Base-by-base conservation (phyloP, 1,139 yeast species). In the Saccharomycopsis hybrid region DNA sequence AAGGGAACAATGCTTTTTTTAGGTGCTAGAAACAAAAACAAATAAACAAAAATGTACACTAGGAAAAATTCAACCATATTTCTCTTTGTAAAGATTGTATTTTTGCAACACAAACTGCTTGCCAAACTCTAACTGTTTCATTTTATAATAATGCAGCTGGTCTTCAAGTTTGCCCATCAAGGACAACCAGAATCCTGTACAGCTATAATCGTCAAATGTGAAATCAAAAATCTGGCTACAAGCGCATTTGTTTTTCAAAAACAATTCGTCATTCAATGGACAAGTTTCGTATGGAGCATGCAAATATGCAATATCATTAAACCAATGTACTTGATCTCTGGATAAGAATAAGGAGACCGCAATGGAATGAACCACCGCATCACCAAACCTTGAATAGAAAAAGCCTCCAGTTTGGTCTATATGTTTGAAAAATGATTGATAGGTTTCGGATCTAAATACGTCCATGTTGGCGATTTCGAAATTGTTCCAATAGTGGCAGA, bases 271-370 rank as follows among this genome's bases (percentile, higher is more conserved):
- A 56, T 71, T 71, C 49, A 73, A 66, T 35, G 90, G 90, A 69
- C 90, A 83, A 65, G 78, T 77, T 56, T 71, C 71, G 72, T 81
- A 82, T 1, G 87, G 87, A 42, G 73, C 72, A 60, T 79, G 85
- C 58, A 66, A 72, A 62, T 79, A 79, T 9, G 82, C 78, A 3
- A 78, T 74, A 57, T 79, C 79, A 49, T 71, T 77, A 58, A 78
- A 79, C 58, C 75, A 71, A 60, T 77, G 80, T 27, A 79, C 66
- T 58, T 77, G 65, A 38, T 67, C 68, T 50, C 64, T 71, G 30
- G 70, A 65, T 56, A 78, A 61, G 58, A 79, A 66, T 46, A 74
- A 65, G 1, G 81, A 69, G 1, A 74, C 82, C 0, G 82, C 83
- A 47, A 79, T 72, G 2, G 83, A 73, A 61, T 78, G 84, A 47